Base-by-base conservation (phyloP, 306 rosid species). In the Datisca glomerata region DNA sequence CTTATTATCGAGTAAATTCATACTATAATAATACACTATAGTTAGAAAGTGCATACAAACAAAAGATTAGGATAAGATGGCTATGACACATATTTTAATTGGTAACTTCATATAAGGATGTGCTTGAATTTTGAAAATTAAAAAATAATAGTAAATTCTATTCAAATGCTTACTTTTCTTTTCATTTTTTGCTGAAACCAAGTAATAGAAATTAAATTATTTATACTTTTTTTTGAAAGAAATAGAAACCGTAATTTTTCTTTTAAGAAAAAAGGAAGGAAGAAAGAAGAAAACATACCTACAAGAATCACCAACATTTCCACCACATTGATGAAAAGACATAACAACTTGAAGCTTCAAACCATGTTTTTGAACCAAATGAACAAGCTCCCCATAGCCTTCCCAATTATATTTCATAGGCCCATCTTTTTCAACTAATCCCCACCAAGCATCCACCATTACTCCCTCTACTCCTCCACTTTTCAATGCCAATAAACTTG, bases 391-490 rank as follows among this genome's bases (percentile, higher is more conserved):
- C 21, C 46, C 27, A 49, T 79, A 86, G 3, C 96, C 96, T 47
- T 67, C 47, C 81, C 86, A 86, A 45, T 76, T 61, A 48, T 78
- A 86, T 60, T 60, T 61, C 78, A 71, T 51, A 41, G 96, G 79
- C 42, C 49, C 63, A 23, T 66, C 64, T 67, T 65, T 81, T 78
- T 86, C 96, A 17, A 81, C 92, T 45, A 86, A 39, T 27, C 96
- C 96, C 96, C 96, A 87, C 97, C 97, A 87, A 52, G 69, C 97
- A 55, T 87, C 97, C 47, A 83, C 94, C 97, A 87, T 83, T 1
- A 87, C 89, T 55, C 97, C 97, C 52, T 87, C 94, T 8, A 74
- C 93, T 5, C 89, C 93, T 0, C 89, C 94, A 56, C 79, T 67
- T 62, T 74, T 79, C 58, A 87, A 21, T 1, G 97, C 97, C 97